These are phyloP conservation scores for Saksenaea vasiformis DNA, from an alignment of 371 early-diverging fungal genomes.

Conservation along the genomic window DNA sequence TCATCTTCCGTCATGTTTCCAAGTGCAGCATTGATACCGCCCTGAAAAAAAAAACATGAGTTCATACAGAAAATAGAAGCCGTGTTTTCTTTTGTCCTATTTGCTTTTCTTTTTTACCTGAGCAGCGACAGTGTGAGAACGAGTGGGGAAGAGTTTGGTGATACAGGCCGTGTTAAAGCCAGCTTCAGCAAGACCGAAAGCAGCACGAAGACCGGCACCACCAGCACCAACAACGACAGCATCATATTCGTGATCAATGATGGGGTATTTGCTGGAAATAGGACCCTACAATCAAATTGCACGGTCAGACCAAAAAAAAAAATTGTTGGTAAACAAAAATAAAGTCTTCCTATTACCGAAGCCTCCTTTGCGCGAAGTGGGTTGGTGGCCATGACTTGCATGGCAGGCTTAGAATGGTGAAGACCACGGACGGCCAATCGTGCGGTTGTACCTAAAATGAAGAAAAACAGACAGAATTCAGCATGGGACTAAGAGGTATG, in stretches of 20 bases:
- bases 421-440: constrained; percentile 46
- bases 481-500: no score
- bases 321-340: neutral
- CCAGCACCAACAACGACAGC: constrained; percentile 98
- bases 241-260: constrained; percentile 97
- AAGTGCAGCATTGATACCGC: constrained; percentile 98
- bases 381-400: constrained; percentile 71
- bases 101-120: constrained; percentile 63
- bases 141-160: constrained; percentile 97
- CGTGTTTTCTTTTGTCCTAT: neutral
- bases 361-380: constrained; percentile 75
- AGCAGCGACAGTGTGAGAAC: constrained; percentile 98
- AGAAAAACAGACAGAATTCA: neutral
- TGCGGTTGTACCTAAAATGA: constrained; percentile 4
- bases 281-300: constrained; percentile 39
- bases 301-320: constrained; percentile 21
- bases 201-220: constrained; percentile 98
- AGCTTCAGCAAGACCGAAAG: constrained; percentile 96
- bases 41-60: constrained; percentile 46
- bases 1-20: constrained; percentile 99
- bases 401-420: constrained; percentile 65
- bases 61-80: neutral
- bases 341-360: constrained; percentile 40
- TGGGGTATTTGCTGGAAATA: constrained; percentile 80
- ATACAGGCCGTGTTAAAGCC: constrained; percentile 99